Evolutionary conservation across 345 rosid species (phyloP), one percentile per base, ranked within the genome.

Genomic region (Viola odorata): DNA sequence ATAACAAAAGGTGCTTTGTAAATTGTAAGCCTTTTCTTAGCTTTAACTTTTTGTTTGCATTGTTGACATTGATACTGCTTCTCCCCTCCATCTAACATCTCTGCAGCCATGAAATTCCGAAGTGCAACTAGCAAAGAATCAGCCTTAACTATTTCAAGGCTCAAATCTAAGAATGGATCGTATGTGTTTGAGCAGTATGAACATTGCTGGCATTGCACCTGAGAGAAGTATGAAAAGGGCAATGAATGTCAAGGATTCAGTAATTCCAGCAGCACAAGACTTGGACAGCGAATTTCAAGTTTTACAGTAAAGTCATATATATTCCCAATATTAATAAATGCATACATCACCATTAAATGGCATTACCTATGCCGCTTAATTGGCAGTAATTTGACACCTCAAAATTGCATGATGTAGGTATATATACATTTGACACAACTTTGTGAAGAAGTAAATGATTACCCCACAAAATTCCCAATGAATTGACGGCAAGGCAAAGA

Each of bases 21-120:
- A 76, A 94, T 81, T 11, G 91, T 94, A 40, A 94, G 92, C 77
- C 88, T 84, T 76, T 90, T 94, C 66, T 36, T 66, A 62, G 99
- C 99, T 71, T 64, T 82, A 23, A 94, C 99, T 81, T 88, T 90
- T 71, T 90, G 86, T 71, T 80, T 86, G 88, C 99, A 94, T 52
- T 57, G 74, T 74, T 88, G 91, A 56, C 97, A 90, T 41, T 86
- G 96, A 66, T 94, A 94, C 49, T 87, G 85, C 84, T 71, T 90
- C 79, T 81, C 92, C 45, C 99, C 99, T 41, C 91, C 91, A 73
- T 88, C 99, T 71, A 94, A 68, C 45, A 74, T 49, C 81, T 90
- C 99, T 36, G 81, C 75, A 58, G 92, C 74, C 45, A 92, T 88
- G 65, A 94, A 94, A 62, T 88, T 86, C 17, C n/a, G 52, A 68